A percentile compares a stretch with the other conserved stretches of the same genome.
Conservation (phyloP, 2,329 filamentous ascomycete genomes). For the Didymella segeticola region DNA sequence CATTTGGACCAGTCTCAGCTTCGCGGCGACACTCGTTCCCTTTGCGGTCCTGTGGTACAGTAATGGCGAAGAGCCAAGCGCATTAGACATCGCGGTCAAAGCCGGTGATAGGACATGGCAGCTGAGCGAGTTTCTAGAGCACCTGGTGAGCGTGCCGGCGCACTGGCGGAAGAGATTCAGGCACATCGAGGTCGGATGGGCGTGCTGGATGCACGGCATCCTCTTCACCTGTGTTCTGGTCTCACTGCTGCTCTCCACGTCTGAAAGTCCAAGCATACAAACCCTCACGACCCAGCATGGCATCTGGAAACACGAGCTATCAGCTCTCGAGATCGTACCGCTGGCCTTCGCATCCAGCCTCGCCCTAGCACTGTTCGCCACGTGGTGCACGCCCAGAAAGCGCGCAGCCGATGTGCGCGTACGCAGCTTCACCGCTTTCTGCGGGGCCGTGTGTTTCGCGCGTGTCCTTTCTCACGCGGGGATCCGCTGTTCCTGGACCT, state of each 20-base stretch:
- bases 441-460: neutral
- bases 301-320: neutral
- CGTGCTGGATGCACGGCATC: neutral
- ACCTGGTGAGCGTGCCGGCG: neutral
- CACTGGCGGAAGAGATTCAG: neutral
- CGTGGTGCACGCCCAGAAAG: neutral
- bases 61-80: too few relatives aligned
- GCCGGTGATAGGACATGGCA: neutral
- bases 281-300: too few relatives aligned
- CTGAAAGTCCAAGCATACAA: neutral
- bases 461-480: neutral
- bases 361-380: neutral
- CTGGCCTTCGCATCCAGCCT: neutral
- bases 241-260: neutral
- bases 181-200: neutral
- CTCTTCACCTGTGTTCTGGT: neutral
- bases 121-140: neutral
- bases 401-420: neutral
- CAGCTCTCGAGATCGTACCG: neutral
- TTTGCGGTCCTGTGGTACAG: neutral
- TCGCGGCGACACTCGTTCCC: neutral
- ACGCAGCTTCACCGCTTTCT: neutral
- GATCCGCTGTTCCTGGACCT: neutral
- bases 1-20: neutral
- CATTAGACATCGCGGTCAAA: neutral